Evolutionary conservation across 116 monocot species (phyloP).

Genomic region (Phalaenopsis hybrid): DNA sequence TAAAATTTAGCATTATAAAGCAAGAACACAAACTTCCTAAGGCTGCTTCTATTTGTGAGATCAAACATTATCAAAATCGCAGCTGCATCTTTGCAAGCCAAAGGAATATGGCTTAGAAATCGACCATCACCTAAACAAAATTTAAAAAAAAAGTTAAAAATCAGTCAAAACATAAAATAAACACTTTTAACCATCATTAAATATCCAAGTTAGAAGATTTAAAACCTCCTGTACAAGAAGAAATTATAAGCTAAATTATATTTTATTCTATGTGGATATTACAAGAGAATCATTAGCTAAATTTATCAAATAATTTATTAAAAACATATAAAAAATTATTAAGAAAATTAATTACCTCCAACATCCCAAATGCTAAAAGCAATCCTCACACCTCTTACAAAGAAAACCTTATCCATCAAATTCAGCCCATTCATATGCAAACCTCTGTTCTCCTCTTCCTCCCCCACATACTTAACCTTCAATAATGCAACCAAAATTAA

Average conservation of each 20-base stretch:
- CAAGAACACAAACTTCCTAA: slow-evolving; percentile 50
- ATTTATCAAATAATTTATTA: neutral
- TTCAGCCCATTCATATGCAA: slow-evolving; percentile 73
- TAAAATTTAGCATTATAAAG: neutral
- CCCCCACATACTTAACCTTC: slow-evolving; percentile 65
- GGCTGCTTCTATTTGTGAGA: slow-evolving; percentile 71
- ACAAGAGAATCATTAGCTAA: neutral
- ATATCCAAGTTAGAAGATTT: neutral
- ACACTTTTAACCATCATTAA: neutral
- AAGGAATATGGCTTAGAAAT: slow-evolving; percentile 56
- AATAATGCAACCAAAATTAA: neutral
- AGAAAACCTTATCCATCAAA: slow-evolving; percentile 81
- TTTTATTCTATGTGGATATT: too few species aligned
- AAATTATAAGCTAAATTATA: too few species aligned
- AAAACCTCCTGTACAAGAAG: neutral
- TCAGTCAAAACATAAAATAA: neutral
- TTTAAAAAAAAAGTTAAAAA: neutral
- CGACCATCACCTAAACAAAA: slow-evolving; percentile 45
- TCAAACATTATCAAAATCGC: slow-evolving; percentile 98
- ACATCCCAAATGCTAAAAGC: slow-evolving; percentile 94
- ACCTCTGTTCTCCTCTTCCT: slow-evolving; percentile 54
- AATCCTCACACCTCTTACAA: slow-evolving; percentile 56
- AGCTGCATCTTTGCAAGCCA: slow-evolving; percentile 86
- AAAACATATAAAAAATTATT: neutral
- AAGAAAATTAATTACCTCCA: slow-evolving; percentile 33